phyloP scores from a whole-genome alignment of 352 stramenopile genomes.

The Thraustotheca clavata region DNA sequence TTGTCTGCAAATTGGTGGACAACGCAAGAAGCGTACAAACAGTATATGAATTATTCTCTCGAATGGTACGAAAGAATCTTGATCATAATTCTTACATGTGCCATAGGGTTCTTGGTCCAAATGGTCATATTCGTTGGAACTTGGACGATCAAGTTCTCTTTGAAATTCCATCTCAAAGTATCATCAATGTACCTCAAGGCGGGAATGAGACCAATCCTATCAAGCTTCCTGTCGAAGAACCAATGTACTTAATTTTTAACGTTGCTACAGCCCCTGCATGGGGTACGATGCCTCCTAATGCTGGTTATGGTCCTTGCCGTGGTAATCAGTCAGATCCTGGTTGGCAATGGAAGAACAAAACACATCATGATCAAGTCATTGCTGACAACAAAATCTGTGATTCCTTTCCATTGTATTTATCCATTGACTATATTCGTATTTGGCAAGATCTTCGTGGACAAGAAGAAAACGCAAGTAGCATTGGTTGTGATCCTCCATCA shows the following conservation, averaged over 20 bases:
- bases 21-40: conserved; percentile 6
- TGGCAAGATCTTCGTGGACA: conserved; percentile 48
- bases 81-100: not conserved
- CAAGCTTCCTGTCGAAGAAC: conserved; percentile 36
- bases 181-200: conserved; percentile 21
- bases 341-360: conserved; percentile 14
- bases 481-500: conserved; percentile 30
- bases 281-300: conserved; percentile 28
- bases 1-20: conserved; percentile 16
- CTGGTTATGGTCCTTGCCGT: conserved; percentile 16
- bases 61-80: not conserved
- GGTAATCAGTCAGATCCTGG: conserved; percentile 6
- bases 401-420: conserved; percentile 55
- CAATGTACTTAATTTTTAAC: conserved; percentile 80
- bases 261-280: conserved; percentile 63
- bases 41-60: conserved; percentile 17
- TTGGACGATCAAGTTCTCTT: conserved; percentile 20
- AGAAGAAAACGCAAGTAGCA: conserved; percentile 1
- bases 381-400: conserved; percentile 36
- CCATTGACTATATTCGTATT: conserved; percentile 80
- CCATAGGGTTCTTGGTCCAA: conserved; percentile 8
- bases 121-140: conserved; percentile 23
- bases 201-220: conserved; percentile 20
- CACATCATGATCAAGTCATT: conserved; percentile 23
- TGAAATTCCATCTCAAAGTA: conserved; percentile 16